A percentile compares a stretch with the other conserved stretches of the same genome.
Evolutionary conservation across 1,139 yeast species (phyloP).

Genomic region (Magnusiomyces tetraspermus): DNA sequence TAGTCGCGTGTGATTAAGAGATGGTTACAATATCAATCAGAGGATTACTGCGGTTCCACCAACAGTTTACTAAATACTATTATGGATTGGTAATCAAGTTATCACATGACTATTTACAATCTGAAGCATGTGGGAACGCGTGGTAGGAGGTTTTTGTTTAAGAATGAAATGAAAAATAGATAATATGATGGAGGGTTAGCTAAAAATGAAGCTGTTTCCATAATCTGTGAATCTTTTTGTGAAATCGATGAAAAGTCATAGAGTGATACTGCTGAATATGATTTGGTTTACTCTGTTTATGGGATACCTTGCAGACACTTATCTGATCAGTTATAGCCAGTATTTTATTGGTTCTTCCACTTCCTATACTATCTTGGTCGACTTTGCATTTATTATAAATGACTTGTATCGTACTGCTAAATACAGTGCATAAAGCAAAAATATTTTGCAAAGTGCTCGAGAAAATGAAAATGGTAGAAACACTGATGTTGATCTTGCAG

Average conservation of each 20-base stretch:
- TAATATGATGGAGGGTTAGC: conserved; percentile 83
- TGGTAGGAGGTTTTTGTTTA: conserved; percentile 74
- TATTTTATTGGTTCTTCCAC: conserved; percentile 88
- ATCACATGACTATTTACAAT: conserved; percentile 71
- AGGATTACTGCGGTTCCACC: conserved; percentile 85
- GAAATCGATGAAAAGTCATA: conserved; percentile 97
- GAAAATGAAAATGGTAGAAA: background rate
- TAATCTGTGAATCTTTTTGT: conserved; percentile 74
- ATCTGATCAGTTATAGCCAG: conserved; percentile 85
- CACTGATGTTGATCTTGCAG: conserved; percentile 77
- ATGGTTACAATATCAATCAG: conserved; percentile 71
- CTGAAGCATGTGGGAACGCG: conserved; percentile 82
- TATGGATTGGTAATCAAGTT: conserved; percentile 99
- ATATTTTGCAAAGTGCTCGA: conserved; percentile 66
- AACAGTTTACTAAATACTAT: conserved; percentile 63
- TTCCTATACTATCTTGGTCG: conserved; percentile 82
- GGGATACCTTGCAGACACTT: conserved; percentile 88
- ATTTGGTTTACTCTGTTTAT: conserved; percentile 91
- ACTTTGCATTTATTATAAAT: conserved; percentile 99
- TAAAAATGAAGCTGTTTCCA: conserved; percentile 80
- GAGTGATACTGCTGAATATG: conserved; percentile 96
- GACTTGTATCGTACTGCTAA: conserved; percentile 85
- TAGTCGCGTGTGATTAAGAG: conserved; percentile 94
- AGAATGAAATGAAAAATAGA: conserved; percentile 84
- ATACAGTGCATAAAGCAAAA: conserved; percentile 83